Percentiles rank a stretch among this genome's conserved stretches.
Conservation (phyloP, 495 filamentous ascomycete species). For the Parathielavia appendiculata region DNA sequence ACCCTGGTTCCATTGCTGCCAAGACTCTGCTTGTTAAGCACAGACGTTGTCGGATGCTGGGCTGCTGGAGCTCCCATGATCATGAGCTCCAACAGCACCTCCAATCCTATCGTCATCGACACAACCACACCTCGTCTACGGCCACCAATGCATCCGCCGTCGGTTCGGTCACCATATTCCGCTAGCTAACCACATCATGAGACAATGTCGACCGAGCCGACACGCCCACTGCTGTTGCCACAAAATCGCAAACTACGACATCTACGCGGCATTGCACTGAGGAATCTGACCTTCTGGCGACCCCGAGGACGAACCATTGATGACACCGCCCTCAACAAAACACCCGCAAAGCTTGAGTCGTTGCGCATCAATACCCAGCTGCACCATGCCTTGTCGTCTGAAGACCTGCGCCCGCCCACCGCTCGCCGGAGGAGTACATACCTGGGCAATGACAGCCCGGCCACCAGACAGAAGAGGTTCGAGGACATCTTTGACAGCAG, state of each 20-base stretch:
- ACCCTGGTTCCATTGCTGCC: no score
- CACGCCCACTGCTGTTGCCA: slow-evolving; percentile 44
- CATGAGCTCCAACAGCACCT: no score
- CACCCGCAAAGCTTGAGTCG: slow-evolving; percentile 62
- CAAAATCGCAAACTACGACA: slow-evolving; percentile 88
- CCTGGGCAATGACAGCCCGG: slow-evolving; percentile 62
- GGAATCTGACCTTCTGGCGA: slow-evolving; percentile 69
- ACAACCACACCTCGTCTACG: no score
- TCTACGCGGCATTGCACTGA: slow-evolving; percentile 77
- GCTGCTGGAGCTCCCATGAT: no score
- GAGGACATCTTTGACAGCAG: slow-evolving; percentile 65
- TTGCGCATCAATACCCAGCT: slow-evolving; percentile 50
- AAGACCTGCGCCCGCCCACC: slow-evolving; percentile 51
- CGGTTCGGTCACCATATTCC: neutral
- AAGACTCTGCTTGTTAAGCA: no score
- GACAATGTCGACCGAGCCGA: slow-evolving; percentile 37
- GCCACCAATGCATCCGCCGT: slow-evolving; percentile 5
- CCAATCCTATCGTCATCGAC: no score
- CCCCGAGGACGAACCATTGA: slow-evolving; percentile 72
- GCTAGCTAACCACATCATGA: slow-evolving; percentile 20
- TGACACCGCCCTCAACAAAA: slow-evolving; percentile 74
- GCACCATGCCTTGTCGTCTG: slow-evolving; percentile 68
- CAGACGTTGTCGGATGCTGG: no score
- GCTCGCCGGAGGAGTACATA: slow-evolving; percentile 63
- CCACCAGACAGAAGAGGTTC: slow-evolving; percentile 65